Percentiles rank a stretch among this genome's conserved stretches.
These are phyloP conservation scores for Geotrichum candidum DNA, from an alignment of 1,139 yeast species.

Conservation along the genomic window DNA sequence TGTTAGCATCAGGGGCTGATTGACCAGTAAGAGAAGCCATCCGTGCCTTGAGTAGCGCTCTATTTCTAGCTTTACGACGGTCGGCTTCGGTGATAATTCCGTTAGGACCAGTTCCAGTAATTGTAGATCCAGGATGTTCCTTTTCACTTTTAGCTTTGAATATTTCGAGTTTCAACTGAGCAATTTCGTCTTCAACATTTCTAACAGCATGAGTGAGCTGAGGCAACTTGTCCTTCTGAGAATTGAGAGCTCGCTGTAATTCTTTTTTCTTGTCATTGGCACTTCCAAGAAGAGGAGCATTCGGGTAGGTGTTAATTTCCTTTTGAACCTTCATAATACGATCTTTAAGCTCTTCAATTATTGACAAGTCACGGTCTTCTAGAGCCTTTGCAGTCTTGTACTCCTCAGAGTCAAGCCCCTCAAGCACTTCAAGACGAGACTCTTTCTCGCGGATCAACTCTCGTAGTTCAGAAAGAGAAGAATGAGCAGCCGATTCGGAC, in stretches of 20 bases:
- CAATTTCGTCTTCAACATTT: constrained; percentile 59
- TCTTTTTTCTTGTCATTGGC: constrained; percentile 34
- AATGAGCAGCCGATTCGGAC: constrained; percentile 19
- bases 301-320: constrained; percentile 38
- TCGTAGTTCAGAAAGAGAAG: constrained; percentile 45
- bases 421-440: constrained; percentile 64
- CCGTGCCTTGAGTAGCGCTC: constrained; percentile 69
- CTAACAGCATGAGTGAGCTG: constrained; percentile 56
- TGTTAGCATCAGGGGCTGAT: constrained; percentile 43
- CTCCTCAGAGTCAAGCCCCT: constrained; percentile 58
- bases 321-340: constrained; percentile 54
- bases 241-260: constrained; percentile 47
- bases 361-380: constrained; percentile 43
- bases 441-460: constrained; percentile 64
- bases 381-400: constrained; percentile 41
- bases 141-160: constrained; percentile 50
- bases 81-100: constrained; percentile 82
- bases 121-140: constrained; percentile 61
- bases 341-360: constrained; percentile 58
- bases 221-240: constrained; percentile 65
- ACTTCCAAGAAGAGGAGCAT: constrained; percentile 31
- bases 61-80: constrained; percentile 68
- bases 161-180: constrained; percentile 59
- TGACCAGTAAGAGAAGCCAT: constrained; percentile 92
- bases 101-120: constrained; percentile 77